Percentiles rank a stretch among this genome's conserved stretches.
phyloP scores from a whole-genome alignment of 1,139 yeast species.

The Hansenula anomala region DNA sequence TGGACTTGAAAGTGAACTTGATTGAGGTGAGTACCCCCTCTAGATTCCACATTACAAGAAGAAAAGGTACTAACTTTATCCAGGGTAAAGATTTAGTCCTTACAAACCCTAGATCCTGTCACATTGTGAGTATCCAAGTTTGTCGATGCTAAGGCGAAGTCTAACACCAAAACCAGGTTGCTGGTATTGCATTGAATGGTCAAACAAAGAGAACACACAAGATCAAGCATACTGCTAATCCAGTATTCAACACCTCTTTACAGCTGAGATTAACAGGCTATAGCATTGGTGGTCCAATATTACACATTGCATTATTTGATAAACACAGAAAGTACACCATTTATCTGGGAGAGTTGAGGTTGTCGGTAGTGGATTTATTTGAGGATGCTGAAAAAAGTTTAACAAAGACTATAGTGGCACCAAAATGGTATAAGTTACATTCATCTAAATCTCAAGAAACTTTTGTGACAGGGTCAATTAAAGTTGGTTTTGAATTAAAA shows the following conservation, averaged over 20 bases:
- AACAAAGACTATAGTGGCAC: conserved; percentile 25
- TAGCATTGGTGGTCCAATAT: conserved; percentile 18
- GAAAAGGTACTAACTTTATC: not conserved
- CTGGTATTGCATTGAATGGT: conserved; percentile 19
- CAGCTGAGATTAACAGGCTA: conserved; percentile 20
- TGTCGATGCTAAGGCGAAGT: no score
- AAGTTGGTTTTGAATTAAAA: conserved; percentile 45
- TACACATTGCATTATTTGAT: conserved; percentile 28
- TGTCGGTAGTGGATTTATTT: conserved; percentile 17
- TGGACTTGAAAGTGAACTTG: conserved; percentile 13
- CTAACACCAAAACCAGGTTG: no score
- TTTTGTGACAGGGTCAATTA: conserved; percentile 54
- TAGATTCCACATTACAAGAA: no score
- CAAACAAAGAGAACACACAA: conserved; percentile 25
- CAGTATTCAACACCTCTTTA: conserved; percentile 32
- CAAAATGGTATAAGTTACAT: conserved; percentile 47
- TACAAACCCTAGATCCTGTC: conserved; percentile 10
- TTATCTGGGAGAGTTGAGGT: conserved; percentile 21
- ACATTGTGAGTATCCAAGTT: conserved; percentile 11
- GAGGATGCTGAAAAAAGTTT: conserved; percentile 10
- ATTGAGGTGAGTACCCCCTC: conserved; percentile 10
- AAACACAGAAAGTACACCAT: conserved; percentile 21
- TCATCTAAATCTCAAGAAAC: conserved; percentile 42
- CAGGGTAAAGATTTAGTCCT: conserved; percentile 16
- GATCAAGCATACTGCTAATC: conserved; percentile 25